A percentile compares a stretch with the other conserved stretches of the same genome.
Evolutionary conservation across 306 rosid genomes (phyloP).

Genomic region (Fragaria nilgerrensis): DNA sequence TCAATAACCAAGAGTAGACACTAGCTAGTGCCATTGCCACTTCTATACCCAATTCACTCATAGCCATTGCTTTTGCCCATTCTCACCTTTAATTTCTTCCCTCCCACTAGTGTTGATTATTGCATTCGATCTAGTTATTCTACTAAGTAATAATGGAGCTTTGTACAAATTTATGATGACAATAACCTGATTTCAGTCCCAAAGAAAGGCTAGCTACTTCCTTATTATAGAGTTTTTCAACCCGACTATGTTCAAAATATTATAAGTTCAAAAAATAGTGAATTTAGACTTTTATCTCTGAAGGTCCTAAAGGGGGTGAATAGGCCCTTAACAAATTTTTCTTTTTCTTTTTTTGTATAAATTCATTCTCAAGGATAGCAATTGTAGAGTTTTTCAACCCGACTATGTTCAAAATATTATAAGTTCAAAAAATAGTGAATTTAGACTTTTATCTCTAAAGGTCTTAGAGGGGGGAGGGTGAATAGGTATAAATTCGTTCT

Average conservation of each 20-base stretch:
- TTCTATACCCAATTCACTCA: neutral
- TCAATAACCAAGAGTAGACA: neutral
- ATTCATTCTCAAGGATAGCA: too few relatives aligned
- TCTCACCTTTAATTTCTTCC: neutral
- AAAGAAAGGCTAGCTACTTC: too few relatives aligned
- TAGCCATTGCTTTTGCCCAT: neutral
- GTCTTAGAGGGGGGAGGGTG: too few relatives aligned
- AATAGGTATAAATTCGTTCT: too few relatives aligned
- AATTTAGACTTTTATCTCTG: too few relatives aligned
- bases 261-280: neutral
- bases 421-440: neutral
- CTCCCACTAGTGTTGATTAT: neutral
- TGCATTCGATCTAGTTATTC: neutral
- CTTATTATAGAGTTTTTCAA: neutral
- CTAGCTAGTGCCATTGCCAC: constrained; percentile 8
- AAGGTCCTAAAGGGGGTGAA: too few relatives aligned
- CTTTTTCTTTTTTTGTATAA: too few relatives aligned
- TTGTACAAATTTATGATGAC: too few relatives aligned
- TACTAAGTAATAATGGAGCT: neutral
- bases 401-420: too few relatives aligned
- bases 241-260: too few relatives aligned
- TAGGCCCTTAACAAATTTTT: too few relatives aligned
- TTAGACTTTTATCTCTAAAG: too few relatives aligned
- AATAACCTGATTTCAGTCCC: neutral
- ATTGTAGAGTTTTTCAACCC: neutral